Conservation (phyloP, 768 basidiomycete genomes). For the Pleurotus djamor region DNA sequence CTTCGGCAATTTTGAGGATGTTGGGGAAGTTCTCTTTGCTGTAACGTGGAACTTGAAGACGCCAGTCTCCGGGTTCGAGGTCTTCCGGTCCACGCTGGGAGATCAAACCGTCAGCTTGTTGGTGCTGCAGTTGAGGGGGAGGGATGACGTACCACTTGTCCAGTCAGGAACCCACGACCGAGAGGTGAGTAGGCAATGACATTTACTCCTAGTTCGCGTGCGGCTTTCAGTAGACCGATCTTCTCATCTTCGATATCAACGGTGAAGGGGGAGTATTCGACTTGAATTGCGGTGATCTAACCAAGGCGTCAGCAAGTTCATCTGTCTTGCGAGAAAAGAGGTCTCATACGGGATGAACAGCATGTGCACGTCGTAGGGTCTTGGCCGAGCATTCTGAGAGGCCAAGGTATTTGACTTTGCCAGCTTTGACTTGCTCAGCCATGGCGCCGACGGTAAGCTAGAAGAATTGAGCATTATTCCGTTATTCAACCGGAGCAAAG, state of each 20-base stretch:
- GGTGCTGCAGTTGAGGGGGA: constrained; percentile 9
- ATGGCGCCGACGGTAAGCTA: constrained; percentile 44
- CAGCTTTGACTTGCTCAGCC: constrained; percentile 51
- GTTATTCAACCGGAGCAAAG: not conserved
- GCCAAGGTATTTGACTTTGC: constrained; percentile 48
- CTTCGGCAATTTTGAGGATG: constrained; percentile 33
- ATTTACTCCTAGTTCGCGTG: constrained; percentile 39
- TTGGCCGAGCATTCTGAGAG: constrained; percentile 49
- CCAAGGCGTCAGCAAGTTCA: too few species aligned
- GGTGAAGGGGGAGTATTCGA: constrained; percentile 39
- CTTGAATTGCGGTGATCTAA: constrained; percentile 42
- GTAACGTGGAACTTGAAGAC: constrained; percentile 26
- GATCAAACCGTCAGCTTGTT: not conserved
- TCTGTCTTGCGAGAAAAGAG: constrained; percentile 15
- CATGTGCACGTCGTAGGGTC: constrained; percentile 48
- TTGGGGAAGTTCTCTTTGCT: constrained; percentile 34
- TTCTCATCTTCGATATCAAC: constrained; percentile 41
- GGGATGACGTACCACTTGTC: constrained; percentile 30
- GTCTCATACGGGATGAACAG: constrained; percentile 44
- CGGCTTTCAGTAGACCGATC: constrained; percentile 34
- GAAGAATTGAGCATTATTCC: not conserved
- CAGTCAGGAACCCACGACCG: constrained; percentile 46
- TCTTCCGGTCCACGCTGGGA: constrained; percentile 29
- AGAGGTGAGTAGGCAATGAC: constrained; percentile 50
- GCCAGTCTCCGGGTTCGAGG: constrained; percentile 38